phyloP scores from a whole-genome alignment of 768 basidiomycete species.

The Suillus subalutaceus region DNA sequence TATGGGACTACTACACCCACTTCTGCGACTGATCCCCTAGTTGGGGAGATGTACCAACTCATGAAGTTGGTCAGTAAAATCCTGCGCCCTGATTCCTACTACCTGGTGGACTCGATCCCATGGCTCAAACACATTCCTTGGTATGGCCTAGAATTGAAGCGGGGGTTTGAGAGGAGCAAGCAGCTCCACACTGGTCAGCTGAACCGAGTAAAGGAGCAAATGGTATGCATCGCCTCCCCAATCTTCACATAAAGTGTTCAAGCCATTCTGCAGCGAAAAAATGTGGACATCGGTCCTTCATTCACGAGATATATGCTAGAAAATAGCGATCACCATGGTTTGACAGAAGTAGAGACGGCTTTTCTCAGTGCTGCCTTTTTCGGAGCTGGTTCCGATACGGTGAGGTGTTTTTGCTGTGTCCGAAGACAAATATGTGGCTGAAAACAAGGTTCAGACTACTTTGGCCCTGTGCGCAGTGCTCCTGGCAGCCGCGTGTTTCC shows the following conservation, averaged over 20 bases:
- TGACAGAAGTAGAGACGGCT: background rate
- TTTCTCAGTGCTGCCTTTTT: background rate
- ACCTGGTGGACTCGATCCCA: background rate
- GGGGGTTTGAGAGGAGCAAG: background rate
- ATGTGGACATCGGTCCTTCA: background rate
- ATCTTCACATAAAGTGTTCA: background rate
- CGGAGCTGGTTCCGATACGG: slow-evolving; percentile 2
- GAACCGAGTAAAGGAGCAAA: background rate
- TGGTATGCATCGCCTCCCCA: background rate
- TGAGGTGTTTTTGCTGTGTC: background rate
- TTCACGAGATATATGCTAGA: background rate
- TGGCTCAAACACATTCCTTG: background rate
- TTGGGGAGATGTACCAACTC: background rate
- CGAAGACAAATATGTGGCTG: background rate
- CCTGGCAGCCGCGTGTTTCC: background rate
- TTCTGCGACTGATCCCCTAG: background rate
- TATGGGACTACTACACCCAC: background rate
- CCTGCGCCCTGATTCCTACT: background rate
- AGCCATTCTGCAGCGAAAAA: background rate
- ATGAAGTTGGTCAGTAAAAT: slow-evolving; percentile 18
- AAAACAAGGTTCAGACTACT: background rate
- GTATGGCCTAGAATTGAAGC: background rate
- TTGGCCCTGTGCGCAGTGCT: background rate
- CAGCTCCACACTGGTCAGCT: background rate
- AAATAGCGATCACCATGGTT: background rate